A percentile compares a stretch with the other conserved stretches of the same genome.
These are phyloP conservation scores for Aspergillus sp. DNA, from an alignment of 2,329 filamentous ascomycete genomes.

Conservation along the genomic window DNA sequence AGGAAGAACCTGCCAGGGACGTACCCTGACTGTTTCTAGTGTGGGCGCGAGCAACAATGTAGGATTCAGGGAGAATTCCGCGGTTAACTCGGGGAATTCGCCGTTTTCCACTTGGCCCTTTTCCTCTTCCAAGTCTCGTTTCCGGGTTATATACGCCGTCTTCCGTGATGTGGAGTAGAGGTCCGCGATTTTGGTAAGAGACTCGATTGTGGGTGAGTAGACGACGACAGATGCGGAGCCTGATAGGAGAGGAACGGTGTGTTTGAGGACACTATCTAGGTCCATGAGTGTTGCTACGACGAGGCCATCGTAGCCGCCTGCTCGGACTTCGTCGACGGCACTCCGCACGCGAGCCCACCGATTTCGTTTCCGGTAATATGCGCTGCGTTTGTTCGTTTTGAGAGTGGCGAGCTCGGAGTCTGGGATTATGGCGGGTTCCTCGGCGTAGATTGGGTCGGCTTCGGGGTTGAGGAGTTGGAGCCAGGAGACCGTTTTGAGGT, in stretches of 20 bases:
- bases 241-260: slow-evolving; percentile 74
- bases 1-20: slow-evolving; percentile 87
- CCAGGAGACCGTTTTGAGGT: slow-evolving; percentile 86
- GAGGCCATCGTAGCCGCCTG: slow-evolving; percentile 78
- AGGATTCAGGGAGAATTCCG: slow-evolving; percentile 85
- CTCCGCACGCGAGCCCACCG: slow-evolving; percentile 72
- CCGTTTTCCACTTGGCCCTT: slow-evolving; percentile 2
- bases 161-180: slow-evolving; percentile 79
- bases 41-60: slow-evolving; percentile 75
- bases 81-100: slow-evolving; percentile 32
- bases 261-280: slow-evolving; percentile 69
- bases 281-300: slow-evolving; percentile 83
- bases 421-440: slow-evolving; percentile 60
- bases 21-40: slow-evolving; percentile 76
- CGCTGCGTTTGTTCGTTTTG: slow-evolving; percentile 80
- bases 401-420: slow-evolving; percentile 64
- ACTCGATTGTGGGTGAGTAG: slow-evolving; percentile 79
- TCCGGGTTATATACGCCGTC: slow-evolving; percentile 62
- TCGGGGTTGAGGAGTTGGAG: slow-evolving; percentile 80
- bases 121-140: slow-evolving; percentile 29
- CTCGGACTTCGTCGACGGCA: slow-evolving; percentile 72
- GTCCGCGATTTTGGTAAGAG: slow-evolving; percentile 74
- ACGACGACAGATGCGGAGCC: slow-evolving; percentile 84
- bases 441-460: slow-evolving; percentile 70
- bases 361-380: slow-evolving; percentile 84